Evolutionary conservation across 2,329 filamentous ascomycete species (phyloP), one percentile per base, ranked within the genome.

Genomic region (Coleophoma eucalyptorum): DNA sequence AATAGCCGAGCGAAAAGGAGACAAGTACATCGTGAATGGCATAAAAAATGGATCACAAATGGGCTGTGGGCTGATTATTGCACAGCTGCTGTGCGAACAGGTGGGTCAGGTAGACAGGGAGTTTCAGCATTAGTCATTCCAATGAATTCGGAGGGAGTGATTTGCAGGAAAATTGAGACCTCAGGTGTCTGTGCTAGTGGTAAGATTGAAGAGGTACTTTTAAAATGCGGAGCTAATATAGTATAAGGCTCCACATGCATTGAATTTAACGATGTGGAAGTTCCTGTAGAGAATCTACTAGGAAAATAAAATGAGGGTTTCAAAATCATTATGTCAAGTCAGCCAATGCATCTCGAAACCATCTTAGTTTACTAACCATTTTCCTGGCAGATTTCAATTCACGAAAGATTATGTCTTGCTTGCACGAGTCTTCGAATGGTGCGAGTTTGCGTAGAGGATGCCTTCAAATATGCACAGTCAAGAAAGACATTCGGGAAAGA

Each of bases 1-100:
- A 70, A 91, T 96, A 76, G 93, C 93, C 37, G 95, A 95, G 78
- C 80, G 96, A 49, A 89, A 82, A 58, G 88, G 92, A 61, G 92
- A 97, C 62, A 91, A 91, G 66, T 97, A 93, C 73, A 96, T 97
- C 58, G 92, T 97, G 73, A 97, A 97, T 65, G 92, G 92, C 53
- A 91, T 80, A 97, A 97, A 86, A 97, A 97, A 76, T 97, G 92
- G 92, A 96, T 97, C 72, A 96, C 92, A 65, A 97, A 97, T 73
- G 92, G 92, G 65, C 83, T 96, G 64, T 96, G 89, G 89, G 81
- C 79, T 53, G 92, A 97, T 69, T 97, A 96, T 77, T 97, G 97
- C 77, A 97, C 92, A 51, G 93, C 89, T 13, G 92, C 91, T 26
- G 92, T 97, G 43, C 87, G 92, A 53, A 97, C 93, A 4, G 90